Base-by-base conservation (phyloP, 306 rosid genomes). In the Rubus idaeus region DNA sequence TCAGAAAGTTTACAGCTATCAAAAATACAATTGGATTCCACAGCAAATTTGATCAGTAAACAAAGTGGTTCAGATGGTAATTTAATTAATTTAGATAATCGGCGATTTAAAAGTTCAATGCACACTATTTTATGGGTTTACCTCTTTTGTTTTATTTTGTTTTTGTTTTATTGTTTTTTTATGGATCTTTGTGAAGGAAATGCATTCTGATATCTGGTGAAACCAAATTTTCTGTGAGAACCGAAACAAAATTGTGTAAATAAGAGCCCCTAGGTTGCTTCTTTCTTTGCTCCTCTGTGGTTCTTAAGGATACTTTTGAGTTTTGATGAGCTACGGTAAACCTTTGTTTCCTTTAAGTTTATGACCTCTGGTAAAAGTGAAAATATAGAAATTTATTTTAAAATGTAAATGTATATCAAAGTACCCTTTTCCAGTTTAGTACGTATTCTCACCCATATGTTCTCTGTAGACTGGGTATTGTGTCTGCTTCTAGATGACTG, bases 1-100 rank as follows among this genome's bases (percentile, higher is more conserved):
- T 82, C 85, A 8, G 92, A 93, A 64, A 89, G 90, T 68, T 82
- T 87, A 49, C 82, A 79, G 71, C 14, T 80, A 6, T 83, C 94
- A 49, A 86, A 87, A 52, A 14, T 80, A 75, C 89, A 87, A 76
- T 74, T 84, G 73, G 61, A 68, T 73, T 55, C 88, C 0, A 37
- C 66, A 47, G 40, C 80, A 6, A 57, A 11, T 66, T 75, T 77
- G n/a, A 66, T 65, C 57, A 10, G 44, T 80, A 63, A 67, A 56
- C 75, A 79, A 65, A 62, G 68, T 71, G 74, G 46, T 75, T 21
- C 67, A 68, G 81, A 67, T 23, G 88, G 96, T 90, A 81, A 55
- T 68, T 71, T 26, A 51, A 5, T 26, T 45, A 14, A 3, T 71
- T 39, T 51, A 10, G 53, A 1, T 70, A 8, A 60, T 71, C 20